A percentile compares a stretch with the other conserved stretches of the same genome.
Conservation (phyloP, 345 rosid species). For the Eutrema japonicum region DNA sequence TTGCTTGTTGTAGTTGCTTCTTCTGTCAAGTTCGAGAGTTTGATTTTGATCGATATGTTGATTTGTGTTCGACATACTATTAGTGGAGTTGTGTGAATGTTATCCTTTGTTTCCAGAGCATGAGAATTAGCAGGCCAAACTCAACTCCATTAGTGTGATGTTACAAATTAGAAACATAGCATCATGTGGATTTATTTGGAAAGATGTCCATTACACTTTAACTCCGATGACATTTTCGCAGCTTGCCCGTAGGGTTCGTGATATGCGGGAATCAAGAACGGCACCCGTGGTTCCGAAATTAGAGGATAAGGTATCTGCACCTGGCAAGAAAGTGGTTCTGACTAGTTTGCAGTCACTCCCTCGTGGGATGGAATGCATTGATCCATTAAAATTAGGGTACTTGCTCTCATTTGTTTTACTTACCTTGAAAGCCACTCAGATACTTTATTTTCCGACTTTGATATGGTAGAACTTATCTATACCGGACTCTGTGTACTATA, state of each 20-base stretch:
- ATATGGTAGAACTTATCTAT: constrained; percentile 23
- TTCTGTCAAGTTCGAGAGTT: background rate
- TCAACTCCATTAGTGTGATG: constrained; percentile 19
- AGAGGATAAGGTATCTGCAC: constrained; percentile 61
- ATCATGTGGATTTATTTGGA: background rate
- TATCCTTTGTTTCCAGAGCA: constrained; percentile 22
- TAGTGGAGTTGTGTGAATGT: background rate
- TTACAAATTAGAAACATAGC: constrained; percentile 3
- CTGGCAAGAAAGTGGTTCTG: constrained; percentile 54
- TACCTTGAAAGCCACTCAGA: constrained; percentile 7
- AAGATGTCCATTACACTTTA: background rate
- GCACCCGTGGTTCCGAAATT: constrained; percentile 76
- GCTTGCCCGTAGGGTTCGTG: constrained; percentile 96
- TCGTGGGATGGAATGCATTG: constrained; percentile 96
- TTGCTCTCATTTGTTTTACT: constrained; percentile 20
- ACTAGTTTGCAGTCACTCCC: constrained; percentile 78
- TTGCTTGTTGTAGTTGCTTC: constrained; percentile 10
- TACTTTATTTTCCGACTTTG: background rate
- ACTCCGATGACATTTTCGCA: constrained; percentile 42
- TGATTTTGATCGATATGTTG: background rate
- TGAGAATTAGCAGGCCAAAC: background rate
- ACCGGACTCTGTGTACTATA: constrained; percentile 27
- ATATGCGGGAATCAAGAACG: constrained; percentile 89
- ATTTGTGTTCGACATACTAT: background rate
- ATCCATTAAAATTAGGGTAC: constrained; percentile 95